Percentiles rank a stretch among this genome's conserved stretches.
These are phyloP conservation scores for Diplodia intermedia DNA, from an alignment of 2,329 filamentous ascomycete species.

Conservation along the genomic window DNA sequence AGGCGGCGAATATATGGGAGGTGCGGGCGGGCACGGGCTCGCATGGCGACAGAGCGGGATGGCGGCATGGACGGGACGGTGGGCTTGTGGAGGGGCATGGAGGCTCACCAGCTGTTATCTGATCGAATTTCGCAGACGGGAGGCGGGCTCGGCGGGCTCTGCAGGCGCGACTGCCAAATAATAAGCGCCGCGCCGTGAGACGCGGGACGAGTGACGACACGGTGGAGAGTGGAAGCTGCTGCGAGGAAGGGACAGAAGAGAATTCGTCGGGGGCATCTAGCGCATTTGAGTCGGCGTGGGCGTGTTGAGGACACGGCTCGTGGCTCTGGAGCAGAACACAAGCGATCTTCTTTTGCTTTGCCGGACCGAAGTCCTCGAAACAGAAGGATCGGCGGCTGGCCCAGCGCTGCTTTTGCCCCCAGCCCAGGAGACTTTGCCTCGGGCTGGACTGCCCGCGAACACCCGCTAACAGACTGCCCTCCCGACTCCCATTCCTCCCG, in stretches of 20 bases:
- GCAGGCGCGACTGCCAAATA: slow-evolving; percentile 28
- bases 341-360: slow-evolving; percentile 8
- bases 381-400: slow-evolving; percentile 6
- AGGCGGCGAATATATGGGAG: slow-evolving; percentile 20
- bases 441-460: slow-evolving; percentile 8
- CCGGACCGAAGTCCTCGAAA: slow-evolving; percentile 8
- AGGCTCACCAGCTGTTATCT: slow-evolving; percentile 28
- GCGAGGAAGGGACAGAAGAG: background rate
- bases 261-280: slow-evolving; percentile 13
- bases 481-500: background rate
- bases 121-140: slow-evolving; percentile 32
- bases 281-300: slow-evolving; percentile 25
- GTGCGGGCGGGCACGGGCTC: slow-evolving; percentile 4
- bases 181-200: slow-evolving; percentile 28
- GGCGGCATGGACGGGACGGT: background rate
- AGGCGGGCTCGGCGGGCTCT: slow-evolving; percentile 3
- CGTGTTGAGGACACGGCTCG: slow-evolving; percentile 22
- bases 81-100: slow-evolving; percentile 21
- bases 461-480: background rate
- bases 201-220: slow-evolving; percentile 30
- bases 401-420: slow-evolving; percentile 25
- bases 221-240: slow-evolving; percentile 11
- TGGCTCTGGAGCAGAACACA: slow-evolving; percentile 7
- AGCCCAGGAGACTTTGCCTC: slow-evolving; percentile 9
- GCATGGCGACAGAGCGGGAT: slow-evolving; percentile 3